A percentile compares a stretch with the other conserved stretches of the same genome.
phyloP scores from a whole-genome alignment of 2,329 filamentous ascomycete species.

The Colletotrichum euphorbiae region DNA sequence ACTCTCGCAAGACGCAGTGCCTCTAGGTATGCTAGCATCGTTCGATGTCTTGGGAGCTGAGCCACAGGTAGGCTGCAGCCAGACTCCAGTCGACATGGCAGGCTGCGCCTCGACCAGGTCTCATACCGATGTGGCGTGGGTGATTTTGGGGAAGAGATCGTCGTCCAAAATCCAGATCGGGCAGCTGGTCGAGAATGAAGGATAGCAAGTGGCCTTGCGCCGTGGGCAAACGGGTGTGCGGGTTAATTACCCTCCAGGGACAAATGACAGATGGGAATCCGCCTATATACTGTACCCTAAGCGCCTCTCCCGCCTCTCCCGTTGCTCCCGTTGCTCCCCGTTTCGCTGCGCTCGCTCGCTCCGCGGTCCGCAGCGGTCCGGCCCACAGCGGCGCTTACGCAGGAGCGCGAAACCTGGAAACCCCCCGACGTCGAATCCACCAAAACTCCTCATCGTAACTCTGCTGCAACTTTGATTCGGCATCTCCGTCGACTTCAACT shows the following conservation, averaged over 20 bases:
- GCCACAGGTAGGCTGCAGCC: not conserved
- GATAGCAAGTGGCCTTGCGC: not conserved
- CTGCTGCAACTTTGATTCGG: not conserved
- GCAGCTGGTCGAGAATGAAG: no score
- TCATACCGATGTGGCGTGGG: no score
- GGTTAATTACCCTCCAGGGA: not conserved
- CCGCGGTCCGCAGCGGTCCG: conserved; percentile 19
- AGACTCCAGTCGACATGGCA: not conserved
- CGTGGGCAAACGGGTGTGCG: not conserved
- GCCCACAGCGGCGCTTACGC: conserved; percentile 23
- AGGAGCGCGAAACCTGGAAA: not conserved
- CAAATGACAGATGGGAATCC: not conserved
- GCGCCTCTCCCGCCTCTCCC: not conserved
- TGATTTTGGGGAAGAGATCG: no score
- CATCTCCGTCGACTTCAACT: not conserved
- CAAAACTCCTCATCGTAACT: not conserved
- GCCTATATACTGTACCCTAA: conserved; percentile 5
- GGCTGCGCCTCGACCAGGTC: not conserved
- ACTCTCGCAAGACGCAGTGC: no score
- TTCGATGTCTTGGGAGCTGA: not conserved
- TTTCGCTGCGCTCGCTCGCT: no score
- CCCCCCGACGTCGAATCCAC: not conserved
- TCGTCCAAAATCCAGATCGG: no score
- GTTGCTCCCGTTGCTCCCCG: no score
- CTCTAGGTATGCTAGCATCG: no score